phyloP scores from a whole-genome alignment of 345 rosid species.

The Ailanthus altissimus region DNA sequence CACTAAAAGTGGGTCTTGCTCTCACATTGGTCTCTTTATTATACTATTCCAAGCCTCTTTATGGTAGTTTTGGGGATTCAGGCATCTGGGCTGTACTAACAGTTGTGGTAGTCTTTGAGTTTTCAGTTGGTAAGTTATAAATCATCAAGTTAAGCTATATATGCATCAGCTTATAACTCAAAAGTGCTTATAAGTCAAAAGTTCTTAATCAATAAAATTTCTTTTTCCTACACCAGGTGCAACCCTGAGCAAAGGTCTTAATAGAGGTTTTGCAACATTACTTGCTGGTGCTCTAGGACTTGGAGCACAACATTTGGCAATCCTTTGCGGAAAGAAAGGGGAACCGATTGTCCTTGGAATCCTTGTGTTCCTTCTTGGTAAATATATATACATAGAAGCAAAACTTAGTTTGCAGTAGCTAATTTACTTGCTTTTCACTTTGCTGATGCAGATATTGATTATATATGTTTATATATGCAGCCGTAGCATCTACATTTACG shows the following conservation, averaged over 20 bases:
- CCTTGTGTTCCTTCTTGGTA: constrained; percentile 69
- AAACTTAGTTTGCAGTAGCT: not conserved
- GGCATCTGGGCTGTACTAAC: constrained; percentile 94
- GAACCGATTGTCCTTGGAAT: constrained; percentile 66
- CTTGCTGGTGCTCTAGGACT: constrained; percentile 61
- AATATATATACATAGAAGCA: not conserved
- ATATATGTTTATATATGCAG: constrained; percentile 31
- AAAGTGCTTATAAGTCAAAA: not conserved
- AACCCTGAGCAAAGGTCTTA: constrained; percentile 62
- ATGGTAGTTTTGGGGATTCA: constrained; percentile 59
- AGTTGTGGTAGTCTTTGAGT: constrained; percentile 74
- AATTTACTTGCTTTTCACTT: not conserved
- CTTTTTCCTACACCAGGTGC: constrained; percentile 47
- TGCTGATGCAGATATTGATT: not conserved
- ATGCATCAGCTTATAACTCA: not conserved
- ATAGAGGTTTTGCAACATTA: constrained; percentile 72
- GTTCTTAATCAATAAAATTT: not conserved
- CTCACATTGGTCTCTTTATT: constrained; percentile 70
- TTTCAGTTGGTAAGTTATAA: constrained; percentile 75
- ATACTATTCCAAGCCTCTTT: constrained; percentile 70
- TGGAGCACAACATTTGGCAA: constrained; percentile 63
- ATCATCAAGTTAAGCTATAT: too few relatives aligned
- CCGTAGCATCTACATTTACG: constrained; percentile 60
- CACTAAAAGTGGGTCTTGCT: constrained; percentile 77
- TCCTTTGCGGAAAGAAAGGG: constrained; percentile 55